Base-by-base conservation (phyloP, 192 early-diverging fungal species). In the Spizellomyces punctatus region DNA sequence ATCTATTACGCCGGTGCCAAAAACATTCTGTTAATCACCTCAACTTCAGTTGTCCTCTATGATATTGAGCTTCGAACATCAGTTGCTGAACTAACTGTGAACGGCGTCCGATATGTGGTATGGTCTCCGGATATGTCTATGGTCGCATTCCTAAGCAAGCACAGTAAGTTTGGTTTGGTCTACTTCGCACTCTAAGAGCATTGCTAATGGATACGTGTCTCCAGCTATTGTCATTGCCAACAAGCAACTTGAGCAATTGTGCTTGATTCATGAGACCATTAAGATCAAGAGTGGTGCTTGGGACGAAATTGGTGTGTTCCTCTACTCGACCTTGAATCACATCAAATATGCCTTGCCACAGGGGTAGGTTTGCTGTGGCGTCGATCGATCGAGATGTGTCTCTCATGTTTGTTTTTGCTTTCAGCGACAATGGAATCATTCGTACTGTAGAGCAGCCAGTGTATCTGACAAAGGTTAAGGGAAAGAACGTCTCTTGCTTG, bases 241-340 rank as follows among this genome's bases (percentile, higher is more conserved):
- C 73, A 98, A 95, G 79, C 14, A 79, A 21, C 81, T 98, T 9
- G 93, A 96, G 73, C 95, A 98, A 80, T 84, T 89, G 10, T 90
- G 91, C 71, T 77, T 95, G 63, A 92, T 98, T 67, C 93, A 96
- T 78, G 98, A 99, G 78, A 98, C 95, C 21, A 98, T 99, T 67
- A 91, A 95, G 75, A 95, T 98, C 78, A 99, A 99, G 85, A 94
- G 94, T 72, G 97, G 93, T 12, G 91, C 92, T 55, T 98, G 96
- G 96, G 96, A 98, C 70, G 93, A 93, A 36, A 84, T 86, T 41
- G 92, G 94, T 27, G 89, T 98, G 14, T 91, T 99, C 69, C 76
- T 98, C 22, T 99, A 98, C 82, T 94, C 95, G 47, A 98, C 96
- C 9, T 88, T 98, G 57, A 99, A 99, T 81, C 98, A 99, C 77